Evolutionary conservation across 2,329 filamentous ascomycete genomes (phyloP), one percentile per base, ranked within the genome.

Genomic region (Gnomoniopsis smithogilvyi): DNA sequence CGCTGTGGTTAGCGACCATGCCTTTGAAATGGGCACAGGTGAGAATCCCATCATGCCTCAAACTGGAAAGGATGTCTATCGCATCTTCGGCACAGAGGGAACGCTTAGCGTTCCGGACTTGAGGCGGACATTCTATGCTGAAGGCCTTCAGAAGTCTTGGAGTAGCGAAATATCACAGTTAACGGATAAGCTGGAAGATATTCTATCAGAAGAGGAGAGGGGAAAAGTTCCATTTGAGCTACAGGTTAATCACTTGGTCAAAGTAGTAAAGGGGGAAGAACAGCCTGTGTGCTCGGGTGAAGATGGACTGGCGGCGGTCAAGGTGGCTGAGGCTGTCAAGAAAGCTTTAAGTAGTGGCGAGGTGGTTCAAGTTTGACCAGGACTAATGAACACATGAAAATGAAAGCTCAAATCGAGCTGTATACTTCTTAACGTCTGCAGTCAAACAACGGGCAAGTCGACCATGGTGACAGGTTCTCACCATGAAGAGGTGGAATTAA

Each of bases 1-100:
- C 66, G 74, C 76, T 8, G 73, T 76, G 0, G 76, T 80, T 0
- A 79, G 77, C 0, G 78, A 80, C 1, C 77, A 83, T 66, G 81
- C 75, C 58, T 86, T 85, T 51, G 83, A 86, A 66, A 69, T 74
- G 2, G 83, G 80, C 0, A 85, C 83, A 0, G 82, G 82, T 2
- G 84, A 86, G 69, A 86, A 85, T 59, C 80, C 82, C 0, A 67
- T 73, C 1, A 79, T 86, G 51, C 77, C 81, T 0, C 67, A 69
- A 8, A 67, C 72, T 2, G 70, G 67, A 0, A 69, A 69, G 59
- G 77, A 76, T 62, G 78, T 82, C 52, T 85, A 84, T 59, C 75
- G 81, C 0, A 77, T 86, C 1, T 55, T 64, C 8, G 64, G 64
- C n/a, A 63, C 64, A 1, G 49, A 63, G 1, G 64, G 47, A 10